Base-by-base conservation (phyloP, 805 yeast species). In the Candida tammaniensis region DNA sequence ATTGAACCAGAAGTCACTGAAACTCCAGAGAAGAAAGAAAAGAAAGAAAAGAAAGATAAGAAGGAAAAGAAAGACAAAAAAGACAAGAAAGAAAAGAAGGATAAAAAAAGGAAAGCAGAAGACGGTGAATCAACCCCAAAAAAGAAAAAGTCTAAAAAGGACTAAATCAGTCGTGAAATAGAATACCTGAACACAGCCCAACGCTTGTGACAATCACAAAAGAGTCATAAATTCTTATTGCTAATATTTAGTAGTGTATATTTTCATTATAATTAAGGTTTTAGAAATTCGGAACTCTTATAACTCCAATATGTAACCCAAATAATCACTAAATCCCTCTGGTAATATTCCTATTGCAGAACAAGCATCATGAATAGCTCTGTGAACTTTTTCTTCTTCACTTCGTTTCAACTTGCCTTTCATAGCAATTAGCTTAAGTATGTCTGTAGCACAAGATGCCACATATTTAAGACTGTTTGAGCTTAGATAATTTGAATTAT, bases 131-230 rank as follows among this genome's bases (percentile, higher is more conserved):
- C 60, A 40, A 59, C 69, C 31, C 70, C 72, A 55, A 70, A 74
- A 59, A 70, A 69, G 63, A 74, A 76, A 66, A 70, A 77, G 60
- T 55, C 67, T 27, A 62, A 63, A 53, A 62, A 64, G 38, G 43
- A 54, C 16, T 41, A 39, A 17, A n/a, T 24, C 4, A 24, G 23
- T n/a, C n/a, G n/a, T n/a, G n/a, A n/a, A n/a, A n/a, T n/a, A n/a
- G n/a, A n/a, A n/a, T n/a, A n/a, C n/a, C n/a, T n/a, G n/a, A n/a
- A n/a, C n/a, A n/a, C n/a, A n/a, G n/a, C n/a, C n/a, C n/a, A n/a
- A n/a, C n/a, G n/a, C n/a, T n/a, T n/a, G n/a, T n/a, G n/a, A n/a
- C n/a, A n/a, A n/a, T n/a, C n/a, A n/a, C n/a, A n/a, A n/a, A n/a
- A n/a, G n/a, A n/a, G n/a, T n/a, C n/a, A n/a, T n/a, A n/a, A n/a